Evolutionary conservation across 2,329 filamentous ascomycete species (phyloP), one percentile per base, ranked within the genome.

Genomic region (Phyllosticta citribraziliensis): DNA sequence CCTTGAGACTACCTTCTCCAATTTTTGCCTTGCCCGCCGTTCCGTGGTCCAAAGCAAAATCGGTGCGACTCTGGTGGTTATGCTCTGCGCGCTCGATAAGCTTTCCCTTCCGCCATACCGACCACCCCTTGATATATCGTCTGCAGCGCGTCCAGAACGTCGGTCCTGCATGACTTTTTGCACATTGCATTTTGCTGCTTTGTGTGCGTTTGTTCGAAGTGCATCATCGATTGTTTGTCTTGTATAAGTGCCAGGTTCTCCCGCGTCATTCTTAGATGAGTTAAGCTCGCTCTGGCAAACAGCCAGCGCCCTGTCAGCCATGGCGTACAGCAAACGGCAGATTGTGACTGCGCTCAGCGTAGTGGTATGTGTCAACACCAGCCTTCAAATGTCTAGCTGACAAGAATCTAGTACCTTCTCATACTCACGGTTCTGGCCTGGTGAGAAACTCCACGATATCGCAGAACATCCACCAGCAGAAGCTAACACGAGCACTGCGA

Each of bases 371-470:
- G 22, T 11, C 19, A 2, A 8, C 10, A 1, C 30, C 33, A 30
- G 40, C 47, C 24, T 14, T 20, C 35, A 27, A 57, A 6, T n/a
- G 25, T 11, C 12, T 1, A n/a, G 33, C 61, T 62, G 20, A 62
- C 57, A n/a, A 2, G 6, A 19, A 9, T 11, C 12, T 61, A 74
- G 72, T 74, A 72, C 62, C 70, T 75, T 51, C 56, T 68, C 57
- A 59, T 62, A 56, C 68, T 74, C 58, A 74, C 73, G 8, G 61
- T 65, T 25, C 64, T 75, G 52, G 70, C 72, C 14, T 72, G 66
- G 64, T 65, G 64, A 58, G 64, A 35, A 20, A 0, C 14, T 14
- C 47, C 51, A 24, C 22, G 17, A 5, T 24, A 17, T 19, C 6
- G 11, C 10, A 30, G 5, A 14, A 20, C 17, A 52, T 51, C 33